Conservation (phyloP, 768 basidiomycete genomes). For the Pisolithus sp. region DNA sequence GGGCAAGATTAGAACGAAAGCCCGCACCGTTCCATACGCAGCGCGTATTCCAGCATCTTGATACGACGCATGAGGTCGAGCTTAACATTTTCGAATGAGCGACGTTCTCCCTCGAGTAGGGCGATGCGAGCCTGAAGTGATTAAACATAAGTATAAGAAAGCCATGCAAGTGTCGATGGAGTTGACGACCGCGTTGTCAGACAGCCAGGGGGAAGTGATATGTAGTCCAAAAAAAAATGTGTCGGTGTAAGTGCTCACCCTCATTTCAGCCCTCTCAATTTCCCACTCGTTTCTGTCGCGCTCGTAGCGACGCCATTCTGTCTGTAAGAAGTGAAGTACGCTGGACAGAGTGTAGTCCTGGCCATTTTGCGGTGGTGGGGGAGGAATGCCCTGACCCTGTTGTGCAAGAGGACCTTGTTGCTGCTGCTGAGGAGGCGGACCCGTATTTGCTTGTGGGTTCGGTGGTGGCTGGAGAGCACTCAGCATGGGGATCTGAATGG, state of each 20-base stretch:
- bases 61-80: constrained; percentile 93
- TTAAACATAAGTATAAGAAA: constrained; percentile 10
- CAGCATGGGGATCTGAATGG: constrained; percentile 63
- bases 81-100: constrained; percentile 96
- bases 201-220: not conserved
- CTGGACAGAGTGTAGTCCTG: constrained; percentile 91
- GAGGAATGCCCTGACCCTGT: constrained; percentile 53
- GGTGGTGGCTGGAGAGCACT: constrained; percentile 54
- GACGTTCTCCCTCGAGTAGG: constrained; percentile 91
- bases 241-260: constrained; percentile 49
- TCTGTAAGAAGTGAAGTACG: constrained; percentile 95
- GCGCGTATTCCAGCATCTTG: constrained; percentile 98
- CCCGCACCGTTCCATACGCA: constrained; percentile 87
- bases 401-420: constrained; percentile 49
- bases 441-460: constrained; percentile 30
- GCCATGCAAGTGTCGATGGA: constrained; percentile 6
- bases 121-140: constrained; percentile 85
- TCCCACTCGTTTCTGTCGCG: constrained; percentile 99
- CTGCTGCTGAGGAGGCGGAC: constrained; percentile 50
- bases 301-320: constrained; percentile 96
- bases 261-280: constrained; percentile 98
- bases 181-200: not conserved
- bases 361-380: constrained; percentile 77
- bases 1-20: constrained; percentile 3
- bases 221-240: not conserved